Percentiles rank a stretch among this genome's conserved stretches.
These are phyloP conservation scores for Tolypocladium inflatum DNA, from an alignment of 2,329 filamentous ascomycete species.

Conservation along the genomic window DNA sequence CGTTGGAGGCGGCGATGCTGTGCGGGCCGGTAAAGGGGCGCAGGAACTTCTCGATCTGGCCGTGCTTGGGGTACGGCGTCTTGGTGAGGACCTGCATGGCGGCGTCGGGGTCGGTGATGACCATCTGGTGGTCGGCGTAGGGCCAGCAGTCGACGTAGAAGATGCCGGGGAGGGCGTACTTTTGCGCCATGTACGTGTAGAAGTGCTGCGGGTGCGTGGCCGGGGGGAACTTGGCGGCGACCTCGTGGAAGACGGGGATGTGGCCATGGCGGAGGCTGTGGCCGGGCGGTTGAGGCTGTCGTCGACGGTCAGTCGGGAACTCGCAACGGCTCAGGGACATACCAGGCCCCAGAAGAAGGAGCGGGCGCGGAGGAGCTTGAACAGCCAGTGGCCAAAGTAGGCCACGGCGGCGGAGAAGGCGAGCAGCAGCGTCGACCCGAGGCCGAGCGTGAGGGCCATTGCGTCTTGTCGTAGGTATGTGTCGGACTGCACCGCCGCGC, in stretches of 20 bases:
- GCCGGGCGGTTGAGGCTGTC: background rate
- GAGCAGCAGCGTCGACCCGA: background rate
- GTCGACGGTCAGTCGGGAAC: no score
- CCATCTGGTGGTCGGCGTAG: conserved; percentile 10
- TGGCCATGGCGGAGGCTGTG: background rate
- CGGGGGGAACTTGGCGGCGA: conserved; percentile 5
- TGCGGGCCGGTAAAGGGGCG: conserved; percentile 8
- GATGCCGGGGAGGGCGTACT: conserved; percentile 12
- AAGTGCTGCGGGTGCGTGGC: conserved; percentile 12
- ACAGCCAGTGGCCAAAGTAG: background rate
- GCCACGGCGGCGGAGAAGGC: background rate
- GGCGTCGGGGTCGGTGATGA: conserved; percentile 13
- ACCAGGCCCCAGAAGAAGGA: background rate
- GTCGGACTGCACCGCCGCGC: no score
- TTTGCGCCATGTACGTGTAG: conserved; percentile 10
- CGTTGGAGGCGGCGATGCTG: conserved; percentile 12
- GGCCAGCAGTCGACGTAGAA: conserved; percentile 17
- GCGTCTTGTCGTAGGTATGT: background rate
- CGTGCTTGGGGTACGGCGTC: conserved; percentile 12
- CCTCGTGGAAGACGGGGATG: background rate
- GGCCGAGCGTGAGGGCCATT: background rate
- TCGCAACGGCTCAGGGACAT: no score
- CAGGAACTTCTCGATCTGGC: conserved; percentile 1
- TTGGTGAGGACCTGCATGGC: conserved; percentile 12
- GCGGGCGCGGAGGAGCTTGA: background rate